Conservation (phyloP, 441 rosid genomes). For the Rhodomyrtus psidioides region DNA sequence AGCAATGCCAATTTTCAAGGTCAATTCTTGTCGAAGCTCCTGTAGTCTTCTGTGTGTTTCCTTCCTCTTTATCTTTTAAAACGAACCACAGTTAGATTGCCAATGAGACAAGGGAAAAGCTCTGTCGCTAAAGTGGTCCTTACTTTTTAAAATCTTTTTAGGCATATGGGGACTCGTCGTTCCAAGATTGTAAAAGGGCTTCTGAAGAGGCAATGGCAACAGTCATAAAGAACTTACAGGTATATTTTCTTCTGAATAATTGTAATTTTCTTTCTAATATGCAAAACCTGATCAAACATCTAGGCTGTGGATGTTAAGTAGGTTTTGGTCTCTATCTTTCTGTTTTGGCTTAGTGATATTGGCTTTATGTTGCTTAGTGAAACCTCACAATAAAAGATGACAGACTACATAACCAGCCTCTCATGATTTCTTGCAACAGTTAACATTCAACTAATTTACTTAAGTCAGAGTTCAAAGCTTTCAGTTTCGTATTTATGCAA, state of each 20-base stretch:
- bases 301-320: not conserved
- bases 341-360: not conserved
- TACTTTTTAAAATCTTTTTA: slow-evolving; percentile 17
- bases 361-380: not conserved
- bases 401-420: not conserved
- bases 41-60: not conserved
- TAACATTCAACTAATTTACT: not conserved
- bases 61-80: not conserved
- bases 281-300: not conserved
- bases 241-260: not conserved
- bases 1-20: slow-evolving; percentile 98
- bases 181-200: slow-evolving; percentile 90
- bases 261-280: not conserved
- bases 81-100: not conserved
- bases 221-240: slow-evolving; percentile 80
- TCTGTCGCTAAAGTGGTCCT: not conserved
- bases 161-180: slow-evolving; percentile 95
- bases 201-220: slow-evolving; percentile 85
- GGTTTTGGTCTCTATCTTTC: not conserved
- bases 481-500: not conserved
- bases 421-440: not conserved
- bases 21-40: not conserved
- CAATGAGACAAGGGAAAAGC: not conserved
- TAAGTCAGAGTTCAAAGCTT: not conserved
- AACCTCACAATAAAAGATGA: not conserved